A percentile compares a stretch with the other conserved stretches of the same genome.
Evolutionary conservation across 2,329 filamentous ascomycete species (phyloP).

Genomic region (Ascochyta rabiei): DNA sequence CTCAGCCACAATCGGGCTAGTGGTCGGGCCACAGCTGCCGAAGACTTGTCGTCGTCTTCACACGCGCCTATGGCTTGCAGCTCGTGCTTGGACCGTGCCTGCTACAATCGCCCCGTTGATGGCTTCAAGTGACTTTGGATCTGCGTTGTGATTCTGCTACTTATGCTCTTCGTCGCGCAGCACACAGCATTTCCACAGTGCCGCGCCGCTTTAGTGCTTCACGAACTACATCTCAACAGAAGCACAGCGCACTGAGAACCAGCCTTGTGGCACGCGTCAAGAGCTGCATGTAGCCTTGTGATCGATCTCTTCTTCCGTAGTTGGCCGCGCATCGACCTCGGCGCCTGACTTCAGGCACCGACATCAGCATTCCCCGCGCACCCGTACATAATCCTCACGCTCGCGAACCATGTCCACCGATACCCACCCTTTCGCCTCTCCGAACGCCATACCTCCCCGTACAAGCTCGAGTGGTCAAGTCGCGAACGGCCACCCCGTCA

Average conservation of each 20-base stretch:
- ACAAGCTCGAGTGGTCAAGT: slow-evolving; percentile 46
- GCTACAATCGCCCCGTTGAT: slow-evolving; percentile 2
- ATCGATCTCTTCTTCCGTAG: neutral
- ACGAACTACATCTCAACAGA: slow-evolving; percentile 11
- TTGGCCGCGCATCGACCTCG: slow-evolving; percentile 15
- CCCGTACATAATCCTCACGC: slow-evolving; percentile 5
- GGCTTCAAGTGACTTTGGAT: neutral
- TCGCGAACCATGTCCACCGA: slow-evolving; percentile 10
- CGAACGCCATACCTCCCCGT: slow-evolving; percentile 50
- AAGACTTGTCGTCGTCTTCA: neutral
- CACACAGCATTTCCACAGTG: neutral
- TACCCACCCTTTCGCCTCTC: slow-evolving; percentile 43
- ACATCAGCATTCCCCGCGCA: slow-evolving; percentile 17
- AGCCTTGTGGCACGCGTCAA: slow-evolving; percentile 10
- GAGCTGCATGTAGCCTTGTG: slow-evolving; percentile 10
- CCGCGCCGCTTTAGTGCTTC: neutral
- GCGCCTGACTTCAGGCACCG: slow-evolving; percentile 11
- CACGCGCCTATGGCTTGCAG: slow-evolving; percentile 8
- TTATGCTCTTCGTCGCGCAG: neutral
- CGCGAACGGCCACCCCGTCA: slow-evolving; percentile 35
- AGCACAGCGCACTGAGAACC: slow-evolving; percentile 3
- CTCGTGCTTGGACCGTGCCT: neutral
- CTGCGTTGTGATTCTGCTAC: neutral
- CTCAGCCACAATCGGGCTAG: slow-evolving; percentile 7
- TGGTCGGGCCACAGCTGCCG: slow-evolving; percentile 13